Evolutionary conservation across 2,329 filamentous ascomycete species (phyloP).

Genomic region (Penicillium sp.): DNA sequence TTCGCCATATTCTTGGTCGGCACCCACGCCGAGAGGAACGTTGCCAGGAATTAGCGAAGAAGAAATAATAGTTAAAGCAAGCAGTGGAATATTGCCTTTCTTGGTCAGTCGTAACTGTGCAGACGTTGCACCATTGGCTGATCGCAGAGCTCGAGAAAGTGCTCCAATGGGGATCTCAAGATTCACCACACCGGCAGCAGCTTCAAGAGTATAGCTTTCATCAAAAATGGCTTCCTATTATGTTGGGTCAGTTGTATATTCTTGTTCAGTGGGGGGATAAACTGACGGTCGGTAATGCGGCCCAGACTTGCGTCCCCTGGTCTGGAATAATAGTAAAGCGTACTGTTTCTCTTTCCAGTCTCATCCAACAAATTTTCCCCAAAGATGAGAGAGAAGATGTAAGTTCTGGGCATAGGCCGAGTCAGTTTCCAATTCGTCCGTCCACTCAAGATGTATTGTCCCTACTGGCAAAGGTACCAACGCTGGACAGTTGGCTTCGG

Average conservation of each 20-base stretch:
- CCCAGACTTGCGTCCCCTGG: slow-evolving; percentile 94
- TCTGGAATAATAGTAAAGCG: slow-evolving; percentile 96
- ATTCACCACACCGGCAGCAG: slow-evolving; percentile 90
- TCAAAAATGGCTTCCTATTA: slow-evolving; percentile 78
- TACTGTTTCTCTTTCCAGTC: slow-evolving; percentile 78
- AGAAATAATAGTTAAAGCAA: slow-evolving; percentile 85
- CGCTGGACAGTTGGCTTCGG: slow-evolving; percentile 50
- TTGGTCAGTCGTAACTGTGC: slow-evolving; percentile 89
- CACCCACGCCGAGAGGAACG: slow-evolving; percentile 56
- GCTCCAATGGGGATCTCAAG: slow-evolving; percentile 87
- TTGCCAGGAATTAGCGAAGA: slow-evolving; percentile 36
- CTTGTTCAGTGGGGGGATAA: not conserved
- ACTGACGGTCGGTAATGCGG: slow-evolving; percentile 55
- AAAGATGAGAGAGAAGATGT: slow-evolving; percentile 60
- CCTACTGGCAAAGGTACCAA: slow-evolving; percentile 52
- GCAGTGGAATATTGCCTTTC: slow-evolving; percentile 78
- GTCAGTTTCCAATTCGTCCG: not conserved
- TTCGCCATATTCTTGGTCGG: slow-evolving; percentile 33
- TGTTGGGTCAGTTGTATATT: not conserved
- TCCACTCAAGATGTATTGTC: not conserved
- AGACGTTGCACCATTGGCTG: slow-evolving; percentile 73
- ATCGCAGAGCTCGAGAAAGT: slow-evolving; percentile 86
- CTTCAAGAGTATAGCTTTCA: slow-evolving; percentile 72
- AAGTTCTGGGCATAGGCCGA: slow-evolving; percentile 45
- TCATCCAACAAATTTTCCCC: slow-evolving; percentile 85